phyloP scores from a whole-genome alignment of 2,329 filamentous ascomycete genomes.

The Aspergillus pseudoterreus region DNA sequence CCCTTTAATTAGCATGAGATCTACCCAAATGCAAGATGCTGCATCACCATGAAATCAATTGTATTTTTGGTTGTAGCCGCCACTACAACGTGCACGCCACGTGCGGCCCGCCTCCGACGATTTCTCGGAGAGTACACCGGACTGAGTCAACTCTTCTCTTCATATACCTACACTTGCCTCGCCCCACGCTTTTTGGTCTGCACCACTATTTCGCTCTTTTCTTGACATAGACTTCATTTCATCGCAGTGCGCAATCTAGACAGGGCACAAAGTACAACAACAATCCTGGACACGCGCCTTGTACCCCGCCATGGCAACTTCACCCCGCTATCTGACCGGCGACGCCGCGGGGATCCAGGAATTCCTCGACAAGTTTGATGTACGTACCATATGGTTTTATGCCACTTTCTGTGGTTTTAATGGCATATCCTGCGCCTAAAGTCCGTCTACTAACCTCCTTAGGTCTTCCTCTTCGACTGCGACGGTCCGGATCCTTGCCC shows the following conservation, averaged over 20 bases:
- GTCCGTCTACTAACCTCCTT: slow-evolving; percentile 1
- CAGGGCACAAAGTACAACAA: neutral
- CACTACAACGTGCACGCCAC: neutral
- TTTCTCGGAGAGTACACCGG: neutral
- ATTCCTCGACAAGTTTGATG: slow-evolving; percentile 90
- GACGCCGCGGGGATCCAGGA: slow-evolving; percentile 71
- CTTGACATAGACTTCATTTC: neutral
- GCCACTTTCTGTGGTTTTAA: neutral
- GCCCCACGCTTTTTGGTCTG: neutral
- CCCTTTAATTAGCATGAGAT: neutral
- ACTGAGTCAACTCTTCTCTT: neutral
- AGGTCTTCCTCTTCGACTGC: slow-evolving; percentile 95
- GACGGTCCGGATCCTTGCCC: slow-evolving; percentile 65
- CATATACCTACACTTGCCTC: neutral
- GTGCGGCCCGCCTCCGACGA: neutral
- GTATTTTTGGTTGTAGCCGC: too few relatives aligned
- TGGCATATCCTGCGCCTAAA: neutral
- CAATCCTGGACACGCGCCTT: slow-evolving; percentile 1
- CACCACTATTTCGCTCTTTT: neutral
- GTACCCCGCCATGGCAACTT: slow-evolving; percentile 20
- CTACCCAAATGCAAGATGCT: neutral
- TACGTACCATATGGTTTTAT: slow-evolving; percentile 47
- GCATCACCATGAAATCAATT: neutral
- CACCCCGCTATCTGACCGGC: slow-evolving; percentile 67
- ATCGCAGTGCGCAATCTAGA: neutral